A percentile compares a stretch with the other conserved stretches of the same genome.
phyloP scores from a whole-genome alignment of 2,329 filamentous ascomycete genomes.

The Aspergillus neoniger region DNA sequence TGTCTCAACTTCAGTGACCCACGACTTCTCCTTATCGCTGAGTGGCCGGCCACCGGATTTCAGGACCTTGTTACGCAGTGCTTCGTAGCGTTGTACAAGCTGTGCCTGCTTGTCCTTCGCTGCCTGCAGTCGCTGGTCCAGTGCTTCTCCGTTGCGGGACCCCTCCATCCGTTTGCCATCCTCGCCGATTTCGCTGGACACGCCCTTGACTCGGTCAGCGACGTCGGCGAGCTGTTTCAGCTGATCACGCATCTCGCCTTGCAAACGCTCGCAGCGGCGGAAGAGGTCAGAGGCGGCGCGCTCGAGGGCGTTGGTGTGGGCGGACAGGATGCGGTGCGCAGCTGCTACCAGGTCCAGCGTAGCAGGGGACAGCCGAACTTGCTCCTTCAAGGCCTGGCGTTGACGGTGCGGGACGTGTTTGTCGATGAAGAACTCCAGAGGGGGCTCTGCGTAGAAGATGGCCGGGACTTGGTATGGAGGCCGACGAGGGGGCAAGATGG shows the following conservation, averaged over 20 bases:
- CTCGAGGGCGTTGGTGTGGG: conserved; percentile 49
- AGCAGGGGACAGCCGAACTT: conserved; percentile 50
- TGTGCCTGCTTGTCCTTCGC: conserved; percentile 44
- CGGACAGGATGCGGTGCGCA: conserved; percentile 50
- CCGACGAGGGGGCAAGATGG: conserved; percentile 36
- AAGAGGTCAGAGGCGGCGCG: conserved; percentile 54
- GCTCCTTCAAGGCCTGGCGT: conserved; percentile 45
- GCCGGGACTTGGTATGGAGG: conserved; percentile 47
- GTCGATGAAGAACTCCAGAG: conserved; percentile 45
- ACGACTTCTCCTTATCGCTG: conserved; percentile 49
- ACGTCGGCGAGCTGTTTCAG: conserved; percentile 48
- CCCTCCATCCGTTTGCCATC: conserved; percentile 37
- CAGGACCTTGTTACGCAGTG: conserved; percentile 46
- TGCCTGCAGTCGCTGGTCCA: conserved; percentile 44
- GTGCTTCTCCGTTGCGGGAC: conserved; percentile 33
- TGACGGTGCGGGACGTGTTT: conserved; percentile 47
- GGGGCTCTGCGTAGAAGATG: conserved; percentile 42
- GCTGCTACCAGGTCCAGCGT: conserved; percentile 51
- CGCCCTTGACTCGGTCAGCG: conserved; percentile 47
- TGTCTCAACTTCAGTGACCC: conserved; percentile 47
- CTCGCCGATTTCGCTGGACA: conserved; percentile 42
- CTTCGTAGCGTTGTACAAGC: conserved; percentile 46
- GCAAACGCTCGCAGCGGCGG: conserved; percentile 52
- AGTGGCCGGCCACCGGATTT: conserved; percentile 47
- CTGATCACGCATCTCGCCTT: conserved; percentile 51